These are phyloP conservation scores for Ceriops tagal DNA, from an alignment of 345 rosid genomes.

Conservation along the genomic window DNA sequence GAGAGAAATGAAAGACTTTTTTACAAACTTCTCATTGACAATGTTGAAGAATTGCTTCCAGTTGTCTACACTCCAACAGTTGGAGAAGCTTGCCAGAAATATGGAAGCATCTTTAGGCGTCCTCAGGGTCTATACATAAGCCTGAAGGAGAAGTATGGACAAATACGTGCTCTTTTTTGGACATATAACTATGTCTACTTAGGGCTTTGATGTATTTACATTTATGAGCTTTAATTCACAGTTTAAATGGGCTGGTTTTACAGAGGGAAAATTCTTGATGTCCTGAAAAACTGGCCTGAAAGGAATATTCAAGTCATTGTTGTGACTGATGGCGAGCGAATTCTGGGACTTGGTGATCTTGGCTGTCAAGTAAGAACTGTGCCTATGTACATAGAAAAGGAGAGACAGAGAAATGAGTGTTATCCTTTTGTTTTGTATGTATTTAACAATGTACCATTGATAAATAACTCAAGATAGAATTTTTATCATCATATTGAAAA, in stretches of 20 bases:
- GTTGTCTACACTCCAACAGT: conserved; percentile 27
- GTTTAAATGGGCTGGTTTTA: neutral
- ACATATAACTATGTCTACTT: neutral
- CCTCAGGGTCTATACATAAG: conserved; percentile 27
- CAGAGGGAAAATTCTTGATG: conserved; percentile 24
- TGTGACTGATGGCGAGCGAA: conserved; percentile 26
- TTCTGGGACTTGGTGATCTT: conserved; percentile 27
- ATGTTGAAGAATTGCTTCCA: conserved; percentile 28
- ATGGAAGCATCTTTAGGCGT: conserved; percentile 25
- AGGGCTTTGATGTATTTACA: neutral
- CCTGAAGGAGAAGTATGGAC: conserved; percentile 21
- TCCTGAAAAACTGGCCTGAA: conserved; percentile 25
- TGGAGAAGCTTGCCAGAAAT: conserved; percentile 25
- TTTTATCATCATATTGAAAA: neutral
- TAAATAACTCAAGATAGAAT: neutral
- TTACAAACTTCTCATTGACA: conserved; percentile 23
- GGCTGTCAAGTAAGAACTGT: conserved; percentile 21
- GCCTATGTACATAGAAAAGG: neutral
- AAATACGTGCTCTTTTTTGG: neutral
- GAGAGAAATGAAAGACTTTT: conserved; percentile 25
- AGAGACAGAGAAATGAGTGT: neutral
- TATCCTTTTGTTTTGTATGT: neutral
- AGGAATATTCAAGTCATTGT: conserved; percentile 24
- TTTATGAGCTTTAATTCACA: neutral
- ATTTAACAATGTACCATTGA: neutral